phyloP scores from a whole-genome alignment of 495 filamentous ascomycete genomes.

The Xylaria bambusicola region DNA sequence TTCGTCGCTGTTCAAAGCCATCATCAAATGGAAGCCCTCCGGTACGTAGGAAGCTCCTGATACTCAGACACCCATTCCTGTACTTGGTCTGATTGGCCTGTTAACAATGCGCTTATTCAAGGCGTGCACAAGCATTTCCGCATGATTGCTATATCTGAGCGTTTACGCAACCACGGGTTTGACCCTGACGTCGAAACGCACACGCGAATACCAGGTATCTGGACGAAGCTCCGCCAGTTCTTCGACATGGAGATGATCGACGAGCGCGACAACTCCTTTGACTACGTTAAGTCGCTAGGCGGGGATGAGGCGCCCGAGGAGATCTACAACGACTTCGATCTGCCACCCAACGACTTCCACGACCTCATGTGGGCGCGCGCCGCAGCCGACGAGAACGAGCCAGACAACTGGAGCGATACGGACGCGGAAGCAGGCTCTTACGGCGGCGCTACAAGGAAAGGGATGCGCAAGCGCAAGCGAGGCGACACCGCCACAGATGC shows the following conservation, averaged over 20 bases:
- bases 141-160: slow-evolving; percentile 84
- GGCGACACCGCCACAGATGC: slow-evolving; percentile 30
- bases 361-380: slow-evolving; percentile 71
- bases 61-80: neutral
- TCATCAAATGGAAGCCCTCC: slow-evolving; percentile 90
- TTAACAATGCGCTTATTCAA: slow-evolving; percentile 34
- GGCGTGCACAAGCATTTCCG: slow-evolving; percentile 98
- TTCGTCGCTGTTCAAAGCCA: slow-evolving; percentile 82
- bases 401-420: slow-evolving; percentile 53
- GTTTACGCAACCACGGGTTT: slow-evolving; percentile 84
- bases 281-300: slow-evolving; percentile 59
- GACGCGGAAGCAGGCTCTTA: slow-evolving; percentile 37
- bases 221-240: slow-evolving; percentile 78
- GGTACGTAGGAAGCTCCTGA: slow-evolving; percentile 54
- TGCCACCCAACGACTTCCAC: slow-evolving; percentile 77
- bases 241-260: slow-evolving; percentile 90
- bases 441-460: slow-evolving; percentile 39
- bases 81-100: neutral
- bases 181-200: slow-evolving; percentile 67
- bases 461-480: slow-evolving; percentile 51
- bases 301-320: slow-evolving; percentile 53
- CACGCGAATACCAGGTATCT: slow-evolving; percentile 86
- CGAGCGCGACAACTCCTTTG: slow-evolving; percentile 72
- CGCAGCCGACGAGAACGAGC: slow-evolving; percentile 59
- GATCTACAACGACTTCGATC: slow-evolving; percentile 66